Evolutionary conservation across 257 asterid genomes (phyloP).

Genomic region (Agastache rugosa): DNA sequence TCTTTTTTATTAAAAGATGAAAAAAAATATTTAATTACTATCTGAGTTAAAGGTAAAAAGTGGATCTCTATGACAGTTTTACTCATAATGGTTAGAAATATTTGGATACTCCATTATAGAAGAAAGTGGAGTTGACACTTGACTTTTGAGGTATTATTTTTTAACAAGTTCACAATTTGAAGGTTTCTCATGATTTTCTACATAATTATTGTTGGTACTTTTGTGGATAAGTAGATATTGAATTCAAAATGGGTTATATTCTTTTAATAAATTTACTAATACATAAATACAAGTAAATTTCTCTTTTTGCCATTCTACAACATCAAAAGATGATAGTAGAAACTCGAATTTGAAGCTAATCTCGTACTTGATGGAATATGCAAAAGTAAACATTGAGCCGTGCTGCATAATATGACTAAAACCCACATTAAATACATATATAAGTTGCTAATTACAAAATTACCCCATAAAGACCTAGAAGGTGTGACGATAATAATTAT

Average conservation of each 20-base stretch:
- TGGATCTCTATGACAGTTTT: slow-evolving; percentile 34
- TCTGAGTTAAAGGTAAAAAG: slow-evolving; percentile 31
- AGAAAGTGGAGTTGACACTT: slow-evolving; percentile 37
- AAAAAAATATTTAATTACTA: slow-evolving; percentile 30
- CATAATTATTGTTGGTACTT: background rate
- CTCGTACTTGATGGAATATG: background rate
- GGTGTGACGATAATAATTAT: background rate
- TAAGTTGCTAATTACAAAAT: background rate
- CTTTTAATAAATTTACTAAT: background rate
- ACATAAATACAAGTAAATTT: background rate
- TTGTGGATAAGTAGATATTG: background rate
- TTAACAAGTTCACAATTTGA: background rate
- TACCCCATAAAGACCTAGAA: background rate
- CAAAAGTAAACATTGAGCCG: background rate
- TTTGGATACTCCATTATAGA: slow-evolving; percentile 24
- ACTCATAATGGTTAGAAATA: slow-evolving; percentile 35
- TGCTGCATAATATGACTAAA: background rate
- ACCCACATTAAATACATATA: too few species aligned
- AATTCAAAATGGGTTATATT: background rate
- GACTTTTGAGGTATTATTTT: slow-evolving; percentile 25
- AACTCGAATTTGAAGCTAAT: background rate
- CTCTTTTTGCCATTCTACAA: background rate
- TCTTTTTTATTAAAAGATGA: slow-evolving; percentile 48
- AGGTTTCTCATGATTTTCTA: background rate
- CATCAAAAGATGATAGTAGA: background rate